phyloP scores from a whole-genome alignment of 352 stramenopile species.

The Phytophthora rubi region DNA sequence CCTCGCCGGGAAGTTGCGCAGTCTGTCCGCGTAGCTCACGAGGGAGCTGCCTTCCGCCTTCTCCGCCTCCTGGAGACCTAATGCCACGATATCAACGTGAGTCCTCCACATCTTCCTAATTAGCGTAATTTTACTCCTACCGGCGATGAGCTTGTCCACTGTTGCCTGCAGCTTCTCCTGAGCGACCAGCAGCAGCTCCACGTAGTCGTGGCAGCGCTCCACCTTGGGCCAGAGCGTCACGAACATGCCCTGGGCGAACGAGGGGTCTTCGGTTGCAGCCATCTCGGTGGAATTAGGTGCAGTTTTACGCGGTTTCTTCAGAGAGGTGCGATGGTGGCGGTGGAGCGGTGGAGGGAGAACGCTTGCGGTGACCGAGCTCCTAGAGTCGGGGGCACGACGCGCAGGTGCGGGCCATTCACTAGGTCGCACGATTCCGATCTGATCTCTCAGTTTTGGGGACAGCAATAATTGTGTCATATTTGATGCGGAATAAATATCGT shows the following conservation, averaged over 20 bases:
- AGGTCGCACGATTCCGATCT: slow-evolving; percentile 4
- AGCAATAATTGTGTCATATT: too few species aligned
- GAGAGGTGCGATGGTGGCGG: neutral
- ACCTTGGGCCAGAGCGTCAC: slow-evolving; percentile 85
- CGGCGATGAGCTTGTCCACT: slow-evolving; percentile 63
- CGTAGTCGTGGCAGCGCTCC: slow-evolving; percentile 81
- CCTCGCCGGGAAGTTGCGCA: slow-evolving; percentile 68
- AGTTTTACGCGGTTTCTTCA: neutral
- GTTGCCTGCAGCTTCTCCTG: slow-evolving; percentile 79
- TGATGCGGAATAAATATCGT: neutral
- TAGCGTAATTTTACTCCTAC: slow-evolving; percentile 26
- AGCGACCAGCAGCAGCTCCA: slow-evolving; percentile 67
- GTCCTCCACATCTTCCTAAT: neutral
- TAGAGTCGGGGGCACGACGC: slow-evolving; percentile 15
- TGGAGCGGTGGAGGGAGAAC: neutral
- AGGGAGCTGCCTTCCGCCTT: slow-evolving; percentile 61
- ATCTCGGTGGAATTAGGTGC: slow-evolving; percentile 10
- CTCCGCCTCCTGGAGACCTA: slow-evolving; percentile 70
- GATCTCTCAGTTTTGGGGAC: neutral
- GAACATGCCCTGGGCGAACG: slow-evolving; percentile 82
- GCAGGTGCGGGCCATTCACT: slow-evolving; percentile 30
- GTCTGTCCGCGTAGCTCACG: slow-evolving; percentile 73
- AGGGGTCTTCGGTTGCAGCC: slow-evolving; percentile 29
- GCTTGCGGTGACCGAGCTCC: slow-evolving; percentile 3
- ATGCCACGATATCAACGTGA: neutral